A percentile compares a stretch with the other conserved stretches of the same genome.
Evolutionary conservation across 2,329 filamentous ascomycete species (phyloP).

Genomic region (Incumbomyces delicatus): DNA sequence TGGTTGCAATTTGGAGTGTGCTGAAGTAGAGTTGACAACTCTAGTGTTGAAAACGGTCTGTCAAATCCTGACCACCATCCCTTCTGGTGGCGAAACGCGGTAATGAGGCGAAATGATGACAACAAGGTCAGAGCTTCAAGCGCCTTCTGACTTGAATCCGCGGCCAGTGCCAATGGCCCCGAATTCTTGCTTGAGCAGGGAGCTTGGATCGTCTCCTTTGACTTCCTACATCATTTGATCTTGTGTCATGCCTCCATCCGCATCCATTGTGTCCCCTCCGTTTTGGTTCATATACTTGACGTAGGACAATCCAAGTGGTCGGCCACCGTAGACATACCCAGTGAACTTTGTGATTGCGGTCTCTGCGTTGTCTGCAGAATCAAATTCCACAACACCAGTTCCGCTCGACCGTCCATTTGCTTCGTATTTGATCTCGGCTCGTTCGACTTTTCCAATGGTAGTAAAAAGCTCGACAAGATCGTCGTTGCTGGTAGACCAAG

Average conservation of each 20-base stretch:
- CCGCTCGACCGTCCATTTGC: constrained; percentile 90
- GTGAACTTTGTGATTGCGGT: constrained; percentile 95
- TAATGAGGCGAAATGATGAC: too few species aligned
- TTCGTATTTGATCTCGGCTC: constrained; percentile 98
- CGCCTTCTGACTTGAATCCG: background rate
- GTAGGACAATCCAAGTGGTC: constrained; percentile 83
- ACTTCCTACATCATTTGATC: constrained; percentile 81
- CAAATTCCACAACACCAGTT: constrained; percentile 93
- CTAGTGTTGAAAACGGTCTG: too few species aligned
- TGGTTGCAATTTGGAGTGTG: too few species aligned
- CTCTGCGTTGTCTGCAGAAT: constrained; percentile 70
- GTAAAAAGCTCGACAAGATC: constrained; percentile 93
- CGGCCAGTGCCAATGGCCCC: background rate
- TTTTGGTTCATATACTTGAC: constrained; percentile 79
- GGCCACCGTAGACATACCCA: constrained; percentile 91
- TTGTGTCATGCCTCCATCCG: constrained; percentile 65
- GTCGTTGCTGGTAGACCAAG: constrained; percentile 98
- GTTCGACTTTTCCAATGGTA: constrained; percentile 95
- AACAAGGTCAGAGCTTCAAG: background rate
- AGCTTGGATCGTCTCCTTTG: background rate
- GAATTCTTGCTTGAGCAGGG: background rate
- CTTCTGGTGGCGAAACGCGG: too few species aligned
- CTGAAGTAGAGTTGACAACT: too few species aligned
- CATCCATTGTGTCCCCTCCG: constrained; percentile 66
- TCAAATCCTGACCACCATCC: too few species aligned